phyloP scores from a whole-genome alignment of 2,329 filamentous ascomycete species.

The Colletotrichum cuscutae region DNA sequence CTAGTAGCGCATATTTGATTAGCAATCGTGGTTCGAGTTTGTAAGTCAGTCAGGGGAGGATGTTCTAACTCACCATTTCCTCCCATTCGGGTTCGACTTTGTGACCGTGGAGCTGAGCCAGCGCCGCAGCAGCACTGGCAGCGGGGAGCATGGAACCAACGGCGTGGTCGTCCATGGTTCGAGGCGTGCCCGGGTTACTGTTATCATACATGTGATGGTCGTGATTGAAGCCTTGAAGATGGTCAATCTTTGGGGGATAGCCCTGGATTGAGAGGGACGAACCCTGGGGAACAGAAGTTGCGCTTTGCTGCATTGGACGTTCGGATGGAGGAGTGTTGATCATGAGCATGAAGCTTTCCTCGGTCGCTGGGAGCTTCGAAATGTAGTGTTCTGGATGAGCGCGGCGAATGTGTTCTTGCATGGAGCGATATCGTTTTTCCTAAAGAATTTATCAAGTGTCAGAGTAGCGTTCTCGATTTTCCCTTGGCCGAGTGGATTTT shows the following conservation, averaged over 20 bases:
- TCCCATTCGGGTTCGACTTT: conserved; percentile 83
- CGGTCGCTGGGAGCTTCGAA: conserved; percentile 95
- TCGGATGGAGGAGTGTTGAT: conserved; percentile 84
- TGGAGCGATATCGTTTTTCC: conserved; percentile 97
- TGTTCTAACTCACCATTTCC: conserved; percentile 70
- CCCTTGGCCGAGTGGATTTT: conserved; percentile 13
- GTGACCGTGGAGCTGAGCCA: conserved; percentile 84
- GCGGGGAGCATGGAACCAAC: conserved; percentile 72
- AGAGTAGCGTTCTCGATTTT: conserved; percentile 35
- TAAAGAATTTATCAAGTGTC: conserved; percentile 52
- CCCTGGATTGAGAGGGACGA: conserved; percentile 36
- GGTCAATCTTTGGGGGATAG: conserved; percentile 38
- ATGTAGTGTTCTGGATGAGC: conserved; percentile 98
- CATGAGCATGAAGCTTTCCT: conserved; percentile 98
- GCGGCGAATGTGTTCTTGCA: conserved; percentile 99
- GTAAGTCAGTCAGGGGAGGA: conserved; percentile 33
- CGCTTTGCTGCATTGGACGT: conserved; percentile 44
- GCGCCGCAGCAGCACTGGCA: conserved; percentile 83
- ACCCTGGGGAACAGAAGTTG: conserved; percentile 37
- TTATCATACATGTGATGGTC: conserved; percentile 75
- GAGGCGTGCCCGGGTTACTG: conserved; percentile 74
- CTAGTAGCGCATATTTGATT: conserved; percentile 50
- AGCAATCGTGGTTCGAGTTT: conserved; percentile 19
- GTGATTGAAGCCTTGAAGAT: conserved; percentile 61
- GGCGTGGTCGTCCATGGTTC: conserved; percentile 75